These are phyloP conservation scores for Mycena haematopus DNA, from an alignment of 768 basidiomycete genomes.

Conservation along the genomic window DNA sequence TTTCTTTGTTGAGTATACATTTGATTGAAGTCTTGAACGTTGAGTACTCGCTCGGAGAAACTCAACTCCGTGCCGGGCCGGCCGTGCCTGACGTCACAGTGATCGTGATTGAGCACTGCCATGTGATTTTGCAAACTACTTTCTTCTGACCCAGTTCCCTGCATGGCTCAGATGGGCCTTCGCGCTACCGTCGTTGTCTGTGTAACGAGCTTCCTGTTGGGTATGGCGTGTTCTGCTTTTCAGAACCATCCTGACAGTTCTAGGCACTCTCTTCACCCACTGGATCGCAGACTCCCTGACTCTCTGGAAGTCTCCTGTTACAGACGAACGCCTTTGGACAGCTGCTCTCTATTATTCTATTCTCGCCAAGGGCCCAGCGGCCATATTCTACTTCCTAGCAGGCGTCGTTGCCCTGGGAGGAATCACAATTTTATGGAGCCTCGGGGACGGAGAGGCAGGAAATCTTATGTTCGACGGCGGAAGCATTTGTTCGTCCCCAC, in stretches of 20 bases:
- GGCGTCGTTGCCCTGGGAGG: conserved; percentile 65
- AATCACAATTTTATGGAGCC: conserved; percentile 76
- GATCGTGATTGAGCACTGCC: not conserved
- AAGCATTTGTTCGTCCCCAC: conserved; percentile 71
- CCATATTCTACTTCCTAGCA: conserved; percentile 63
- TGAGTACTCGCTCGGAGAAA: too few species aligned
- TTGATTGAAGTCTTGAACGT: too few species aligned
- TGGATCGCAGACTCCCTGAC: conserved; percentile 95
- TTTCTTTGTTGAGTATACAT: too few species aligned
- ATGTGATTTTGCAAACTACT: not conserved
- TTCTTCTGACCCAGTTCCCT: not conserved
- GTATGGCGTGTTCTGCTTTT: conserved; percentile 44
- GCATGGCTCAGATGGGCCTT: not conserved
- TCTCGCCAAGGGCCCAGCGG: conserved; percentile 67
- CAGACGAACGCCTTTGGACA: conserved; percentile 84
- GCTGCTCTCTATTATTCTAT: conserved; percentile 85
- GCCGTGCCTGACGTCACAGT: too few species aligned
- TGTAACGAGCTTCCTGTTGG: conserved; percentile 81
- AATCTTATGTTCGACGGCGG: conserved; percentile 94
- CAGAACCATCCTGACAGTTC: conserved; percentile 11
- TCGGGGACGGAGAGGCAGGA: conserved; percentile 76
- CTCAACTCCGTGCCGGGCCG: too few species aligned
- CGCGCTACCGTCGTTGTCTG: conserved; percentile 70
- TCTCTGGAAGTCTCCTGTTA: conserved; percentile 86
- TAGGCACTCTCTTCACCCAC: conserved; percentile 84